Conservation (phyloP, 805 yeast genomes). For the Zygosaccharomyces pseudorouxii region DNA sequence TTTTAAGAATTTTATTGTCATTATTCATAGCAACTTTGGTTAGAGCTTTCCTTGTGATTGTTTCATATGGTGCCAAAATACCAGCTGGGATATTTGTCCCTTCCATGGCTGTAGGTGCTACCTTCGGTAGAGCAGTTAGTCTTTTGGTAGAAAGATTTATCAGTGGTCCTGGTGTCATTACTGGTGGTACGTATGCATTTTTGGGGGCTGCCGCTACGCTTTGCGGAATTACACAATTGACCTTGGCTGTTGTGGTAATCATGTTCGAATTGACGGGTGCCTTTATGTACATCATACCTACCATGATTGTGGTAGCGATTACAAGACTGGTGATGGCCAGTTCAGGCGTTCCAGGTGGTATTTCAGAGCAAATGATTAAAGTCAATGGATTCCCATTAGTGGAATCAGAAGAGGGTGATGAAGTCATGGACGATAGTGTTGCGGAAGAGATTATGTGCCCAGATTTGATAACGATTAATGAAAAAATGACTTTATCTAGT, state of each 20-base stretch:
- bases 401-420: slow-evolving; percentile 55
- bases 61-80: slow-evolving; percentile 88
- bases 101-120: slow-evolving; percentile 94
- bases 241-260: slow-evolving; percentile 88
- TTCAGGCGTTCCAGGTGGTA: slow-evolving; percentile 73
- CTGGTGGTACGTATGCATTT: slow-evolving; percentile 93
- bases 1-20: slow-evolving; percentile 43
- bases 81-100: slow-evolving; percentile 99
- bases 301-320: slow-evolving; percentile 90
- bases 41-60: slow-evolving; percentile 65
- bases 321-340: slow-evolving; percentile 75
- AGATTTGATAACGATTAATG: slow-evolving; percentile 24
- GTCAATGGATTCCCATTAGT: slow-evolving; percentile 85
- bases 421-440: slow-evolving; percentile 43
- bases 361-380: slow-evolving; percentile 90
- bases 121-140: slow-evolving; percentile 87
- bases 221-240: slow-evolving; percentile 89
- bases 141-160: slow-evolving; percentile 52
- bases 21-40: slow-evolving; percentile 66
- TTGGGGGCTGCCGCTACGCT: slow-evolving; percentile 94
- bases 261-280: slow-evolving; percentile 98
- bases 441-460: slow-evolving; percentile 62
- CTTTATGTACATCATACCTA: slow-evolving; percentile 81
- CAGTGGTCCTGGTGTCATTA: slow-evolving; percentile 54
- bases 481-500: slow-evolving; percentile 27